These are phyloP conservation scores for Phycomyces nitens DNA, from an alignment of 192 early-diverging fungal species.

Conservation along the genomic window DNA sequence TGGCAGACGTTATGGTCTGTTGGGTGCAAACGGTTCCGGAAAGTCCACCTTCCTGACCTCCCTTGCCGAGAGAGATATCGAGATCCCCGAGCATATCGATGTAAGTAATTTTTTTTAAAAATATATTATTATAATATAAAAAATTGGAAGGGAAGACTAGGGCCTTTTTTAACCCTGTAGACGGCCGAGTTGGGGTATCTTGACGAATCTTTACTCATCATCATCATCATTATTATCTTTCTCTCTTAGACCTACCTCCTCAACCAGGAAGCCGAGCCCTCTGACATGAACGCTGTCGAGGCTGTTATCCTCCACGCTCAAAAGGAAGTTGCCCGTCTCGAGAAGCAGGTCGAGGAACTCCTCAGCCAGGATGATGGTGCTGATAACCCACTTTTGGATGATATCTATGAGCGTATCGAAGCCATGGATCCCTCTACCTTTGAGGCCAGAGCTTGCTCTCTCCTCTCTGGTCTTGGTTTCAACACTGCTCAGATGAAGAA, in stretches of 20 bases:
- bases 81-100: slow-evolving; percentile 96
- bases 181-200: no score
- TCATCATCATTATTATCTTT: no score
- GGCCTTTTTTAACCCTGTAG: no score
- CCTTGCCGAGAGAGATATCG: slow-evolving; percentile 89
- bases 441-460: slow-evolving; percentile 84
- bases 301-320: slow-evolving; percentile 90
- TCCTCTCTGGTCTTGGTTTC: slow-evolving; percentile 96
- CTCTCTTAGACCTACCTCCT: slow-evolving; percentile 76
- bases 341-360: slow-evolving; percentile 88
- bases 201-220: no score
- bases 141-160: no score
- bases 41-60: slow-evolving; percentile 89
- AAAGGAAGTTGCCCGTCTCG: slow-evolving; percentile 86
- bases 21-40: slow-evolving; percentile 94
- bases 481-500: slow-evolving; percentile 81
- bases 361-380: slow-evolving; percentile 73
- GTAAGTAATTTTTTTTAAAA: slow-evolving; percentile 40
- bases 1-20: slow-evolving; percentile 88
- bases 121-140: no score
- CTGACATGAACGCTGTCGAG: slow-evolving; percentile 86
- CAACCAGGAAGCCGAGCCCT: slow-evolving; percentile 93
- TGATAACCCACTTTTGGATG: slow-evolving; percentile 86
- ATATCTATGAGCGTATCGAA: slow-evolving; percentile 96
- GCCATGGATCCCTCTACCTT: slow-evolving; percentile 90